These are phyloP conservation scores for Penicillium subrubescens DNA, from an alignment of 495 filamentous ascomycete species.

Conservation along the genomic window DNA sequence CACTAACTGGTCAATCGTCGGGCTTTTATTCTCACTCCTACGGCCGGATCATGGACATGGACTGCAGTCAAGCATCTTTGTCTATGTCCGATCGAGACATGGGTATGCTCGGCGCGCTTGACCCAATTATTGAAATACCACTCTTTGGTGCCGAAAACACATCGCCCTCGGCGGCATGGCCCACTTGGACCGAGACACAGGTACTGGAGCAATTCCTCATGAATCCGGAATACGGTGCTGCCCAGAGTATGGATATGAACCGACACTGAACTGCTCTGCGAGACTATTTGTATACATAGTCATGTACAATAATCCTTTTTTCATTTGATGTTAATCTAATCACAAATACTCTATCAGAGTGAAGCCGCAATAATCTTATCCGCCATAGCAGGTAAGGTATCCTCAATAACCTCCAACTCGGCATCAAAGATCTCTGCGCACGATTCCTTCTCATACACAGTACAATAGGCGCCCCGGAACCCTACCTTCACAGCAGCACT, in stretches of 20 bases:
- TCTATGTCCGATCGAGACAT: conserved; percentile 1
- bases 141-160: conserved; percentile 20
- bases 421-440: conserved; percentile 34
- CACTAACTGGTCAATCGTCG: background rate
- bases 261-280: background rate
- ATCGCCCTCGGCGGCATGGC: conserved; percentile 23
- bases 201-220: conserved; percentile 28
- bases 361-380: conserved; percentile 31
- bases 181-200: conserved; percentile 28
- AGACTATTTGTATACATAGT: background rate
- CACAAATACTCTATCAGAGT: background rate
- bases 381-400: conserved; percentile 32
- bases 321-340: background rate
- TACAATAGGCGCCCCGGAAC: conserved; percentile 37
- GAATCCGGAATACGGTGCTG: background rate
- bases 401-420: conserved; percentile 32
- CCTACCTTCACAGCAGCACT: conserved; percentile 33
- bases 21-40: background rate
- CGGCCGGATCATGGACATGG: background rate
- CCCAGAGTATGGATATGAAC: background rate
- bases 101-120: conserved; percentile 12
- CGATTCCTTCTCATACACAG: conserved; percentile 36
- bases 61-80: background rate
- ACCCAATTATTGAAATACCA: conserved; percentile 18
- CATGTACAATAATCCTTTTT: background rate